Conservation (phyloP, 202 grass and related monocot genomes). For the Hordeum pubiflorum region DNA sequence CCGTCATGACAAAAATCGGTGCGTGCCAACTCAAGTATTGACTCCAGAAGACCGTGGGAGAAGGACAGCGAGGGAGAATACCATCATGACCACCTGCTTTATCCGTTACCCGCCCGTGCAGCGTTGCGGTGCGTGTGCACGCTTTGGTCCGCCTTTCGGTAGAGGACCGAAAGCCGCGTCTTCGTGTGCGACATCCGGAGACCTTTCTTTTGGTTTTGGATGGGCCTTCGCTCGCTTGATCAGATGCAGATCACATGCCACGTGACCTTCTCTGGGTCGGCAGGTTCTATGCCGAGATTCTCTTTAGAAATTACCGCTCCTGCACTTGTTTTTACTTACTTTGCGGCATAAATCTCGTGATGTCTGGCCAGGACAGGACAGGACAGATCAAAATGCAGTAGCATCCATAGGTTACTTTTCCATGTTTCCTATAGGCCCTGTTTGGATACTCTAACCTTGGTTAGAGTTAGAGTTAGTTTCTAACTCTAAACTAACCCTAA, state of each 20-base stretch:
- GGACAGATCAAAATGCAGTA: not conserved
- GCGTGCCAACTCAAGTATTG: constrained; percentile 7
- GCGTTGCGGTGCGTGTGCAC: not conserved
- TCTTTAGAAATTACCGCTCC: no score
- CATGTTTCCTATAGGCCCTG: not conserved
- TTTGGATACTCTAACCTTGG: no score
- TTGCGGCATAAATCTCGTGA: no score
- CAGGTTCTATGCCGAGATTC: no score
- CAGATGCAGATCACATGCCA: no score
- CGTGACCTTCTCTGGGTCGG: no score
- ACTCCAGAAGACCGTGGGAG: not conserved
- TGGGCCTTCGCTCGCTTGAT: no score
- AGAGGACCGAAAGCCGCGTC: not conserved
- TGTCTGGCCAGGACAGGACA: not conserved
- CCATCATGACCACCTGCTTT: not conserved
- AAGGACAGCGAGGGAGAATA: not conserved
- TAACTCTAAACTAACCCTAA: no score
- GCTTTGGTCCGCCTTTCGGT: constrained; percentile 2
- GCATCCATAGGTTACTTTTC: not conserved
- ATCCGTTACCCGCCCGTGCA: not conserved
- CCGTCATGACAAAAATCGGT: not conserved
- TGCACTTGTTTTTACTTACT: no score
- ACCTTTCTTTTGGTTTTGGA: no score
- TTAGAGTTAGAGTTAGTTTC: no score
- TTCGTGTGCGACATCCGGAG: no score